Evolutionary conservation across 495 filamentous ascomycete genomes (phyloP).

Genomic region (Cudoniella acicularis): DNA sequence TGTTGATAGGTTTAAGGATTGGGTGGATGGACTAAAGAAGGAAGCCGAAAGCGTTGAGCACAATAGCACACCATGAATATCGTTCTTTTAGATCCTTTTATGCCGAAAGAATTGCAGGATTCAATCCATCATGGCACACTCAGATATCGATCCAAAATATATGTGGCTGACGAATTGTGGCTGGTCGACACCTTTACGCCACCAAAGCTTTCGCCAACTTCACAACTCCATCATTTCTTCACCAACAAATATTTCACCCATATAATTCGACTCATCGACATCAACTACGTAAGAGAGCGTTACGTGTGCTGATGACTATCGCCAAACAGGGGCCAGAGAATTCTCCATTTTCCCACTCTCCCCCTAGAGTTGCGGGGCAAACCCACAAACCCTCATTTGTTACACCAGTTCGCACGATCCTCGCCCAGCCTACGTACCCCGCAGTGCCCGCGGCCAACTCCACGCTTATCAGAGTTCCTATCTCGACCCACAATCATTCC

Average conservation of each 20-base stretch:
- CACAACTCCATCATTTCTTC: neutral
- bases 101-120: neutral
- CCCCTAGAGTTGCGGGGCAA: neutral
- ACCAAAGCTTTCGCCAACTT: neutral
- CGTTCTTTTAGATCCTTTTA: too few relatives aligned
- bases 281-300: neutral
- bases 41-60: neutral
- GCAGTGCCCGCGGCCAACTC: neutral
- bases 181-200: too few relatives aligned
- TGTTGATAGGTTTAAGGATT: conserved; percentile 26
- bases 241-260: neutral
- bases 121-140: too few relatives aligned
- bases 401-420: neutral
- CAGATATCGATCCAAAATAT: too few relatives aligned
- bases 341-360: neutral
- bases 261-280: too few relatives aligned
- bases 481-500: neutral
- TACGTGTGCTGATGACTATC: neutral
- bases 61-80: too few relatives aligned
- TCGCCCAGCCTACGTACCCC: neutral
- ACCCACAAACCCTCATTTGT: too few relatives aligned
- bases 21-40: conserved; percentile 21
- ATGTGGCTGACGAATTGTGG: too few relatives aligned
- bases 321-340: neutral
- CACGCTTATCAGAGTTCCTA: neutral